A percentile compares a stretch with the other conserved stretches of the same genome.
phyloP scores from a whole-genome alignment of 2,329 filamentous ascomycete genomes.

The Didymellaceae sp. region DNA sequence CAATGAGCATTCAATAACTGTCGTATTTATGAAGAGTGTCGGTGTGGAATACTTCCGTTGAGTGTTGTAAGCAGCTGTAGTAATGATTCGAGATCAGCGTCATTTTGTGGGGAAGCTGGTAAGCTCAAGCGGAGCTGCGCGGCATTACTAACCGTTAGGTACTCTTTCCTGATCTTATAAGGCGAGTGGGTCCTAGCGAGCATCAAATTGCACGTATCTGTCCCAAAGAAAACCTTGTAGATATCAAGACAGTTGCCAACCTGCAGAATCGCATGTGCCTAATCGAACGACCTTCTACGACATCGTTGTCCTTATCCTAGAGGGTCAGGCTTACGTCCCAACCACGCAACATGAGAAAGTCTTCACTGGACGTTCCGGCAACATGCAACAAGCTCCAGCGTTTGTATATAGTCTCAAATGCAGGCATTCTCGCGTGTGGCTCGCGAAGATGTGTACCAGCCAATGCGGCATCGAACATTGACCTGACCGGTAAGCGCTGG shows the following conservation, averaged over 20 bases:
- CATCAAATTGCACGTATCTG: no score
- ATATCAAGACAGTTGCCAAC: no score
- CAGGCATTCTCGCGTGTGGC: no score
- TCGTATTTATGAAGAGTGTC: not conserved
- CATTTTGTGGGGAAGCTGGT: slow-evolving; percentile 26
- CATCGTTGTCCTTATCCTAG: no score
- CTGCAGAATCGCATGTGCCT: no score
- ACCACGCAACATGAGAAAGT: no score
- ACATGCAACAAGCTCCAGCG: no score
- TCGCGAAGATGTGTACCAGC: not conserved
- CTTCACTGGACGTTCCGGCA: no score
- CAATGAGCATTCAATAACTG: not conserved
- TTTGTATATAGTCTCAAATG: no score
- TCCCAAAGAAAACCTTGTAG: no score
- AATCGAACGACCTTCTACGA: no score
- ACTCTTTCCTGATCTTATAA: not conserved
- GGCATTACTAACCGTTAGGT: slow-evolving; percentile 1
- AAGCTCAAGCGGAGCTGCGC: slow-evolving; percentile 1
- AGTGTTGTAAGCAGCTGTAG: slow-evolving; percentile 2
- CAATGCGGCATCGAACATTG: not conserved
- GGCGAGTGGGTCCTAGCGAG: no score
- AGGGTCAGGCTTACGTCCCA: not conserved
- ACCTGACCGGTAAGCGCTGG: slow-evolving; percentile 4
- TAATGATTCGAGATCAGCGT: slow-evolving; percentile 13
- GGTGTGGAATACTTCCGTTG: slow-evolving; percentile 3